Evolutionary conservation across 768 basidiomycete genomes (phyloP).

Genomic region (Neoboletus subvelutipes): DNA sequence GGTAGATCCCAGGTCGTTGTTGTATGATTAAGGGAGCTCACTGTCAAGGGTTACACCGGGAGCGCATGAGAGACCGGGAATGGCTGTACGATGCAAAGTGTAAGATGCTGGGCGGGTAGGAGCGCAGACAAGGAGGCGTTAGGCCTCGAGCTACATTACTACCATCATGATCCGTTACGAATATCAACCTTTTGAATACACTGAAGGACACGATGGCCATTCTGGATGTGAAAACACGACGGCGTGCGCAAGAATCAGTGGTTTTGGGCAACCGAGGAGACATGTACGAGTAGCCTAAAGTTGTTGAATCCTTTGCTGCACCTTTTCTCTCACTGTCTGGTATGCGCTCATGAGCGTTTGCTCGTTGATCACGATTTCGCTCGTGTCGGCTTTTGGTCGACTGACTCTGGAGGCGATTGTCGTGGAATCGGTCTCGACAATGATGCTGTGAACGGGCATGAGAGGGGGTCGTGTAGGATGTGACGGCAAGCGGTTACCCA

Average conservation of each 20-base stretch:
- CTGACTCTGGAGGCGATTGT: constrained; percentile 96
- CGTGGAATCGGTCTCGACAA: constrained; percentile 93
- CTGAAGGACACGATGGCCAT: neutral
- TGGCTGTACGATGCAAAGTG: constrained; percentile 10
- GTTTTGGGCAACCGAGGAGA: constrained; percentile 10
- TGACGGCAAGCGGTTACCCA: constrained; percentile 59
- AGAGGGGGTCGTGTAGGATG: neutral
- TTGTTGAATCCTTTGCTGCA: constrained; percentile 80
- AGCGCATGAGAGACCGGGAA: neutral
- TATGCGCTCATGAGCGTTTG: constrained; percentile 94
- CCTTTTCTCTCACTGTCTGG: constrained; percentile 82
- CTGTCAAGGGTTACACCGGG: neutral
- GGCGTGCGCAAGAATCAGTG: neutral
- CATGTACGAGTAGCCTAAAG: constrained; percentile 45
- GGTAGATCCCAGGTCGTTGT: constrained; percentile 4
- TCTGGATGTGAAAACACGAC: neutral
- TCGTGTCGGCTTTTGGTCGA: constrained; percentile 87
- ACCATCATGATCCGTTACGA: constrained; percentile 1
- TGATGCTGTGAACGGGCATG: constrained; percentile 59
- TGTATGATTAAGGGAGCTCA: constrained; percentile 15
- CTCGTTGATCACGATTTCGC: constrained; percentile 98
- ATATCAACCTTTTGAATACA: neutral
- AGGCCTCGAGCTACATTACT: constrained; percentile 7
- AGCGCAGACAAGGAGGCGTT: neutral
- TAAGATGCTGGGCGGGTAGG: constrained; percentile 1